Percentiles rank a stretch among this genome's conserved stretches.
Evolutionary conservation across 2,329 filamentous ascomycete species (phyloP).

Genomic region (Diaporthe caulivora): DNA sequence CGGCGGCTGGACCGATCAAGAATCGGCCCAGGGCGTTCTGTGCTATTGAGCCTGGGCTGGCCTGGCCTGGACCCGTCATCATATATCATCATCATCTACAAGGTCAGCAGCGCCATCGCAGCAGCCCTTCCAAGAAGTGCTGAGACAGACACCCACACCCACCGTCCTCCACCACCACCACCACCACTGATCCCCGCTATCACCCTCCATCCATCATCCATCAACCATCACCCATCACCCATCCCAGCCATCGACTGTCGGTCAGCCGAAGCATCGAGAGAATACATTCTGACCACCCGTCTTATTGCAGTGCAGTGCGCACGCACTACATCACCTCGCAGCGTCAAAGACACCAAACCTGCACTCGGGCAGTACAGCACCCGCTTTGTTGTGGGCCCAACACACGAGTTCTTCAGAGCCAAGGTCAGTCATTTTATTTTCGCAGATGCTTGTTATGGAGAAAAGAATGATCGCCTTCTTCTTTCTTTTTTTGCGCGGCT

Average conservation of each 20-base stretch:
- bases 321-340: conserved; percentile 6
- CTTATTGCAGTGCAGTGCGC: background rate
- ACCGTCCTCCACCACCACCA: conserved; percentile 7
- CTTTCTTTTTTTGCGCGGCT: background rate
- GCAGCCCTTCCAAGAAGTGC: conserved; percentile 29
- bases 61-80: conserved; percentile 30
- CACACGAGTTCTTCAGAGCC: background rate
- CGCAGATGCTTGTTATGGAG: background rate
- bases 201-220: conserved; percentile 11
- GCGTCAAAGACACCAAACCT: background rate
- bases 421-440: conserved; percentile 1
- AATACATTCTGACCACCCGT: conserved; percentile 32
- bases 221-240: conserved; percentile 15
- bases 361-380: background rate
- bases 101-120: conserved; percentile 33
- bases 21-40: conserved; percentile 1
- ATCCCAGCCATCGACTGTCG: conserved; percentile 27
- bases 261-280: conserved; percentile 1
- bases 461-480: background rate
- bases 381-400: background rate
- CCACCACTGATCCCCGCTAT: conserved; percentile 16
- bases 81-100: conserved; percentile 34
- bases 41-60: conserved; percentile 27
- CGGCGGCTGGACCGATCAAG: conserved; percentile 12
- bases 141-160: conserved; percentile 30